A percentile compares a stretch with the other conserved stretches of the same genome.
phyloP scores from a whole-genome alignment of 129 eudicot genomes.

The Artemisia argyi region DNA sequence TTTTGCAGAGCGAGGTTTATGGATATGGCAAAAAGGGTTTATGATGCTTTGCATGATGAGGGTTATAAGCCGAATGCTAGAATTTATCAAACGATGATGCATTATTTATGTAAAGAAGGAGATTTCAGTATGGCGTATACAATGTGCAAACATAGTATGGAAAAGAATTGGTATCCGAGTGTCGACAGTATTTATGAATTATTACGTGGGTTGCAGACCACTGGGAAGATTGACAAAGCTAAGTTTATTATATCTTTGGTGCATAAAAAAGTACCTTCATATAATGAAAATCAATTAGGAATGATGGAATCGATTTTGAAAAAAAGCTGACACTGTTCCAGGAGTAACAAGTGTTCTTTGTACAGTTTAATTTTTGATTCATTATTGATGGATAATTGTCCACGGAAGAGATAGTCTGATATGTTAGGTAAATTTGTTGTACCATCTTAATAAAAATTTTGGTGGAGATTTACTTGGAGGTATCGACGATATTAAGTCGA shows the following conservation, averaged over 20 bases:
- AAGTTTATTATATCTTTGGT: conserved; percentile 49
- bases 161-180: conserved; percentile 64
- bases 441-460: conserved; percentile 32
- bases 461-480: conserved; percentile 38
- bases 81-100: conserved; percentile 90
- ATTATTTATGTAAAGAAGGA: conserved; percentile 66
- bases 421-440: conserved; percentile 41
- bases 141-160: conserved; percentile 72
- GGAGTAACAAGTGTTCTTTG: conserved; percentile 21
- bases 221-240: conserved; percentile 53
- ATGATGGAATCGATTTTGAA: conserved; percentile 52
- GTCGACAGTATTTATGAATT: conserved; percentile 53
- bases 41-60: conserved; percentile 56
- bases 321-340: conserved; percentile 37
- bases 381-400: conserved; percentile 33
- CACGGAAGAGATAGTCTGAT: conserved; percentile 23
- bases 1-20: conserved; percentile 56
- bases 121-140: conserved; percentile 72
- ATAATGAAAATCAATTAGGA: conserved; percentile 37
- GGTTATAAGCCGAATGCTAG: conserved; percentile 75
- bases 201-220: conserved; percentile 57
- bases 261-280: conserved; percentile 64
- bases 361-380: conserved; percentile 34
- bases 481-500: conserved; percentile 19
- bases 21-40: conserved; percentile 85